Conservation (phyloP, 2,329 filamentous ascomycete genomes). For the Lachnum nothofagi region DNA sequence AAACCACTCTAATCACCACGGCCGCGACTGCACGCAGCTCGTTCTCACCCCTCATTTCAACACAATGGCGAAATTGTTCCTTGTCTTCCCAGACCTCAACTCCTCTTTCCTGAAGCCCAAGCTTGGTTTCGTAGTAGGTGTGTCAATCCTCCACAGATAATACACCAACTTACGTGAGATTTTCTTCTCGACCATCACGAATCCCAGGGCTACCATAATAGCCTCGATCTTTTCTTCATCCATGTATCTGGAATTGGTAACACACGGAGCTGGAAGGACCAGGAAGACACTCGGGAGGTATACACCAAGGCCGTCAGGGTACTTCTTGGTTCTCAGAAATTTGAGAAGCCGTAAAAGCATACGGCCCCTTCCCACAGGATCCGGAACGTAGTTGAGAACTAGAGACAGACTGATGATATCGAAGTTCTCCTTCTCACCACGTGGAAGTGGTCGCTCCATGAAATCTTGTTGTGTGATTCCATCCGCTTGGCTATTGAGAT, state of each 20-base stretch:
- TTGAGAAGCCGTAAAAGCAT: constrained; percentile 75
- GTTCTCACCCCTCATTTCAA: constrained; percentile 39
- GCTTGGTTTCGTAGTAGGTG: constrained; percentile 19
- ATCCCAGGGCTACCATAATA: constrained; percentile 77
- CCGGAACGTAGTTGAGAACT: constrained; percentile 90
- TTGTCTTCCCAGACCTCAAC: constrained; percentile 64
- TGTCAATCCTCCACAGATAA: constrained; percentile 66
- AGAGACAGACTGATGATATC: constrained; percentile 88
- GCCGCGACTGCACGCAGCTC: background rate
- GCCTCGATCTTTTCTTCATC: constrained; percentile 61
- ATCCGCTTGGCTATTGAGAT: constrained; percentile 78
- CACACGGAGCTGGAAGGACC: constrained; percentile 81
- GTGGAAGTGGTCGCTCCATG: constrained; percentile 77
- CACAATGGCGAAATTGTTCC: constrained; percentile 89
- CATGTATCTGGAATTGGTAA: constrained; percentile 87
- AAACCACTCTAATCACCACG: background rate
- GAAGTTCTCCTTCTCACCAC: constrained; percentile 58
- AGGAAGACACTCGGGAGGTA: constrained; percentile 73
- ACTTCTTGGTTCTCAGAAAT: constrained; percentile 53
- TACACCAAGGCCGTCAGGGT: constrained; percentile 20
- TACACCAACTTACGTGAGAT: constrained; percentile 80
- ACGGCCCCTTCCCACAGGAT: constrained; percentile 66
- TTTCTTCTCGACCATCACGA: constrained; percentile 60
- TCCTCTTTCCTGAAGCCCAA: constrained; percentile 64
- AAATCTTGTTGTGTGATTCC: constrained; percentile 88